These are phyloP conservation scores for Septoria petroselini DNA, from an alignment of 2,329 filamentous ascomycete species.

Conservation along the genomic window DNA sequence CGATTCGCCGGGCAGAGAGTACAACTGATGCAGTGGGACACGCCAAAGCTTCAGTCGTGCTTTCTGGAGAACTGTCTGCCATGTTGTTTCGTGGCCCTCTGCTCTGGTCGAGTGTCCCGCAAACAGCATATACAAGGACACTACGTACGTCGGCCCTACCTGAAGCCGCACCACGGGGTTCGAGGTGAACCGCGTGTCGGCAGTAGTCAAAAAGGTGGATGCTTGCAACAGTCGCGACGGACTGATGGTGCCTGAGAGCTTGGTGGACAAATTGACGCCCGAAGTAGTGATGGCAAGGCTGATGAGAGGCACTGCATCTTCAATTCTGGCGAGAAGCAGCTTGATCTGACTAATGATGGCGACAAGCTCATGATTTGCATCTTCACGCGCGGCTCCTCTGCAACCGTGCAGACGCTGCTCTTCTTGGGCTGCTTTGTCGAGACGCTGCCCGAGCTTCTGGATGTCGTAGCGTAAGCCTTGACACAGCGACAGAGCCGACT, in stretches of 20 bases:
- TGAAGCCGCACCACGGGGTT: slow-evolving; percentile 65
- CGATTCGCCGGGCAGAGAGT: slow-evolving; percentile 42
- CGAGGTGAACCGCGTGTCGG: slow-evolving; percentile 76
- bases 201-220: slow-evolving; percentile 82
- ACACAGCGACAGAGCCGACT: slow-evolving; percentile 79
- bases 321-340: slow-evolving; percentile 70
- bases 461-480: slow-evolving; percentile 82
- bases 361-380: slow-evolving; percentile 63
- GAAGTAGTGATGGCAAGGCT: slow-evolving; percentile 93
- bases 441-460: slow-evolving; percentile 69
- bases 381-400: slow-evolving; percentile 51
- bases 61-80: slow-evolving; percentile 97
- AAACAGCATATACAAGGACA: slow-evolving; percentile 96
- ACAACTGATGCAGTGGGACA: slow-evolving; percentile 58
- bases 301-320: slow-evolving; percentile 85
- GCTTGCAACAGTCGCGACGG: slow-evolving; percentile 88
- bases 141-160: slow-evolving; percentile 78
- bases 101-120: slow-evolving; percentile 65
- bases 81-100: slow-evolving; percentile 65
- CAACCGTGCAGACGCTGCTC: slow-evolving; percentile 54
- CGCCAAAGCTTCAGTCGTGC: slow-evolving; percentile 76
- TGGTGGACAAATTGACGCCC: slow-evolving; percentile 78
- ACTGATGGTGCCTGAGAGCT: slow-evolving; percentile 76
- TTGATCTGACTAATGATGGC: slow-evolving; percentile 73
- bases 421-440: slow-evolving; percentile 66